Evolutionary conservation across 306 rosid genomes (phyloP), one percentile per base, ranked within the genome.

Genomic region (Astragalus membranaceus): DNA sequence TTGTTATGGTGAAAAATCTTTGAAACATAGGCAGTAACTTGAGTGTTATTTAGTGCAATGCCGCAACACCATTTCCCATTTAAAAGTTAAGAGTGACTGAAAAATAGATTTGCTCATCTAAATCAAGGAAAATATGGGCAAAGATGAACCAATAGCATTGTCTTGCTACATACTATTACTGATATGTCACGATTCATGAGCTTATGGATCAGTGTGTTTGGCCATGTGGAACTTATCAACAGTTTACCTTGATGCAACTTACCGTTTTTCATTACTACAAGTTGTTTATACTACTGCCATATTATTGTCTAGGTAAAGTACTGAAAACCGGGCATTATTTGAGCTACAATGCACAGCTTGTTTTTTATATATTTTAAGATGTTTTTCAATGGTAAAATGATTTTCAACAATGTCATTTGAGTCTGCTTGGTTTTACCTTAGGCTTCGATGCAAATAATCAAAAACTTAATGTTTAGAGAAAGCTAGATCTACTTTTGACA

Each of bases 361-460:
- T 55, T 33, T 58, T 37, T 48, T 48, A 15, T 51, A 15, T 41
- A 69, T 58, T 48, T 80, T 51, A 26, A 44, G 41, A 33, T 30
- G 35, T 53, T 69, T n/a, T n/a, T n/a, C n/a, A n/a, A n/a, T n/a
- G 48, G 37, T 58, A n/a, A 39, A 63, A 23, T 67, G 73, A 72
- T 37, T 67, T 67, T 76, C 51, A 30, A 55, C 17, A 33, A 44
- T 70, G 68, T 57, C 26, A 0, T 44, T 11, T 15, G 26, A 54
- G 72, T 48, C 47, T 80, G 41, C 75, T 65, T 32, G 48, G 60
- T 65, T 67, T 65, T 35, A 66, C 69, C 36, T 55, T 67, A 26
- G 64, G 67, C 67, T 47, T 46, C 43, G 11, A 23, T 67, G 46
- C 64, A 52, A 29, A 59, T 66, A 26, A 69, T 51, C 57, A 43